These are phyloP conservation scores for Stromatinia cepivora DNA, from an alignment of 2,329 filamentous ascomycete species.

Conservation along the genomic window DNA sequence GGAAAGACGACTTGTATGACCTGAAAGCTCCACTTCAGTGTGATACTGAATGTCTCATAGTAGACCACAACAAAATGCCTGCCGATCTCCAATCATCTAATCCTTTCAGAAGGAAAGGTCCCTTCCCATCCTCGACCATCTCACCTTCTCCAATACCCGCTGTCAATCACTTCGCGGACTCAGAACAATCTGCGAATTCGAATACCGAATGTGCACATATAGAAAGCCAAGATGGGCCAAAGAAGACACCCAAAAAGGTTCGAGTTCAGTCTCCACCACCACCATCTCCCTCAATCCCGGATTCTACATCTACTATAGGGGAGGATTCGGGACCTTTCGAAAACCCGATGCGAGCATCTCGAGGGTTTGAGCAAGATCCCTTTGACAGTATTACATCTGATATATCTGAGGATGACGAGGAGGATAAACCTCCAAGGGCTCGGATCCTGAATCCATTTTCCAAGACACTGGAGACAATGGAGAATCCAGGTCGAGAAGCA, in stretches of 20 bases:
- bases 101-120: constrained; percentile 40
- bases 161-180: constrained; percentile 26
- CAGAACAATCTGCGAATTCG: constrained; percentile 20
- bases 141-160: constrained; percentile 25
- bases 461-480: constrained; percentile 55
- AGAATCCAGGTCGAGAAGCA: constrained; percentile 40
- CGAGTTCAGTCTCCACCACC: constrained; percentile 65
- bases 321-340: constrained; percentile 31
- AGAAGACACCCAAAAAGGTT: constrained; percentile 57
- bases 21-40: constrained; percentile 20
- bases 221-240: constrained; percentile 27
- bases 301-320: constrained; percentile 46
- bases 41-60: constrained; percentile 26
- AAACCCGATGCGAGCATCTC: constrained; percentile 39
- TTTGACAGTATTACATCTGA: constrained; percentile 41
- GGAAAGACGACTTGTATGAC: constrained; percentile 20
- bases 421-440: constrained; percentile 33
- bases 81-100: constrained; percentile 39
- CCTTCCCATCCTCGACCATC: constrained; percentile 22
- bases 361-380: constrained; percentile 37
- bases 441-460: constrained; percentile 56
- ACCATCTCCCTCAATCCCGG: constrained; percentile 50
- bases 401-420: constrained; percentile 35
- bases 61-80: constrained; percentile 34
- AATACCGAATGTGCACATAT: constrained; percentile 25